Percentiles rank a stretch among this genome's conserved stretches.
Evolutionary conservation across 805 yeast species (phyloP).

Genomic region (Saturnispora hagleri): DNA sequence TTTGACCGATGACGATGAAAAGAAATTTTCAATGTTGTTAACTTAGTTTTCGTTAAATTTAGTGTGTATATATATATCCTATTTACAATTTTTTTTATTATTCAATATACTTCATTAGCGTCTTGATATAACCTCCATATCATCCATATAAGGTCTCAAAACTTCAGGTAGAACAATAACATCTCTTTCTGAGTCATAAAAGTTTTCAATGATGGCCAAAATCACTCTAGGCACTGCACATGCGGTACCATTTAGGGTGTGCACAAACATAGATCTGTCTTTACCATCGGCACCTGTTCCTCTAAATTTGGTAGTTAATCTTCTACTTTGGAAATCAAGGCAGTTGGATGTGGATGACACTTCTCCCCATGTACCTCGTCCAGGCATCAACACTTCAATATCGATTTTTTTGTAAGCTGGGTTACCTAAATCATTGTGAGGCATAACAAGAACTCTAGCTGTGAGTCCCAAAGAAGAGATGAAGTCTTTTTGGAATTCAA

Average conservation of each 20-base stretch:
- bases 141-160: conserved; percentile 66
- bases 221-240: conserved; percentile 90
- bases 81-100: not conserved
- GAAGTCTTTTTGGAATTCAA: conserved; percentile 55
- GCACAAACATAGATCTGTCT: conserved; percentile 38
- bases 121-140: conserved; percentile 19
- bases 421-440: conserved; percentile 82
- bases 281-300: conserved; percentile 26
- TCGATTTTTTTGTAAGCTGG: conserved; percentile 91
- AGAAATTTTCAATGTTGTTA: conserved; percentile 52
- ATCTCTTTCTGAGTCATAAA: conserved; percentile 50
- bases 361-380: conserved; percentile 88
- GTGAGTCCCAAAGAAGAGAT: conserved; percentile 60
- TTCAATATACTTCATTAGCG: not conserved
- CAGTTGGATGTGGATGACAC: conserved; percentile 87
- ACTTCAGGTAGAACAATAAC: conserved; percentile 58
- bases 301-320: conserved; percentile 60
- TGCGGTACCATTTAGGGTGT: conserved; percentile 92
- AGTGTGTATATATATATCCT: not conserved
- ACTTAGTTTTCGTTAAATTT: not conserved
- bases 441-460: conserved; percentile 82
- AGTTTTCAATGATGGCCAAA: conserved; percentile 82
- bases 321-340: conserved; percentile 79
- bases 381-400: conserved; percentile 98
- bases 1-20: conserved; percentile 63